A percentile compares a stretch with the other conserved stretches of the same genome.
phyloP scores from a whole-genome alignment of 2,329 filamentous ascomycete species.

The Colletotrichum tabaci region DNA sequence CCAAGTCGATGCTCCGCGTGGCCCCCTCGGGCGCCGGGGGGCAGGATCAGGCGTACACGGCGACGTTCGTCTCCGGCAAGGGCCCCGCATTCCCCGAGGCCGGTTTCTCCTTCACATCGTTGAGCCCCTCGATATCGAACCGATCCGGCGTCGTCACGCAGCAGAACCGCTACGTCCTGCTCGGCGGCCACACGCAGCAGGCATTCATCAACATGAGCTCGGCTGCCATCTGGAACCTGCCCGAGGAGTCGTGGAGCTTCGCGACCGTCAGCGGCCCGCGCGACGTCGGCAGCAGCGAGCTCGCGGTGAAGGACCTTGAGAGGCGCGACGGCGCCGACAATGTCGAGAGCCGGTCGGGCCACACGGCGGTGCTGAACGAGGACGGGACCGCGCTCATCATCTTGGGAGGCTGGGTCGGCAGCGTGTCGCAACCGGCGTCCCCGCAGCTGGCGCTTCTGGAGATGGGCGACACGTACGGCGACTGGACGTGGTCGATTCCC shows the following conservation, averaged over 20 bases:
- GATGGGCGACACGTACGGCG: constrained; percentile 81
- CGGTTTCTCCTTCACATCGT: constrained; percentile 85
- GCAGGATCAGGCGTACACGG: constrained; percentile 51
- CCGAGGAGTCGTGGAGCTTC: constrained; percentile 90
- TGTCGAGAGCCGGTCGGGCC: constrained; percentile 88
- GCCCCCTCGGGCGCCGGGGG: constrained; percentile 57
- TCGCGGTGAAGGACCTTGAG: constrained; percentile 63
- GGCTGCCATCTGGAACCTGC: constrained; percentile 87
- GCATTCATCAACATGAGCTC: constrained; percentile 97
- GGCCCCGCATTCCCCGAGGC: constrained; percentile 76
- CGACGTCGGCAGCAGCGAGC: constrained; percentile 64
- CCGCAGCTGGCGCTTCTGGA: constrained; percentile 86
- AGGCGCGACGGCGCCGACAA: constrained; percentile 44
- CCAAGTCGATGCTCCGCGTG: constrained; percentile 83
- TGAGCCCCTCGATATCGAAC: constrained; percentile 80
- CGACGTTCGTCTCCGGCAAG: constrained; percentile 56
- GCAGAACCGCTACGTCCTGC: constrained; percentile 82
- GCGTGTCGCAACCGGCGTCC: constrained; percentile 80
- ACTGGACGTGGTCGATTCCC: constrained; percentile 81
- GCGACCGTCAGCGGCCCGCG: constrained; percentile 67
- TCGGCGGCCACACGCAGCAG: constrained; percentile 86
- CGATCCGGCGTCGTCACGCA: constrained; percentile 76
- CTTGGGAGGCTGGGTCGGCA: constrained; percentile 93
- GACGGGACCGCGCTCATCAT: constrained; percentile 86
- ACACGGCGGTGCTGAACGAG: constrained; percentile 85